Base-by-base conservation (phyloP, 2,329 filamentous ascomycete genomes). In the Clonostachys solani region DNA sequence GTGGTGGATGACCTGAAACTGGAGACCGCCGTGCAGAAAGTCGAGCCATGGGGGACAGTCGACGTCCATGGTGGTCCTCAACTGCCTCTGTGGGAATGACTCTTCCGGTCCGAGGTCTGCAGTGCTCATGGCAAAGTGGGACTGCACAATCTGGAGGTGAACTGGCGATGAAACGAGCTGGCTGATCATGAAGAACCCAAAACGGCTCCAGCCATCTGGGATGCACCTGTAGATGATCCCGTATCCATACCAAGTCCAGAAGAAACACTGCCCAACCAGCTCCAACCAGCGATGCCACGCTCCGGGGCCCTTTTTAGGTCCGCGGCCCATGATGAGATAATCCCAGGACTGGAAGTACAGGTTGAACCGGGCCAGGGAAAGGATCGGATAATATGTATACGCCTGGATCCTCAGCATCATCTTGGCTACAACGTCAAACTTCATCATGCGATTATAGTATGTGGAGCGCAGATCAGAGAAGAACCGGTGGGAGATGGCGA, bases 71-170 rank as follows among this genome's bases (percentile, higher is more conserved):
- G 89, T 92, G 4, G 89, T 94, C 52, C 89, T 83, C 45, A 94
- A 74, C 84, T 92, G 92, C 64, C 85, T 86, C 64, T 92, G 88
- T 2, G 89, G 81, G 63, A 94, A 94, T 2, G 86, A 90, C 63
- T 94, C 89, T 43, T 81, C 72, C 1, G 84, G 80, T 0, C 89
- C 89, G 13, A 92, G 74, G 57, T 94, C 87, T 8, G 86, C 80
- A 0, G 91, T 96, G 56, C 88, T 92, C 91, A 95, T 96, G 54
- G 89, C 89, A 66, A 95, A 96, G 66, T 96, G 91, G 3, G 88
- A 94, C 16, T 96, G 78, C 0, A 90, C 95, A 62, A 96, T 95
- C 64, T 96, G 91, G 12, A 92, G 80, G 63, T 96, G 91, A 44
- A 96, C 72, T 3, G 90, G 86, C 65, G 88, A 87, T 7, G 89